Evolutionary conservation across 345 rosid species (phyloP).

Genomic region (Rhodamnia rubescens): DNA sequence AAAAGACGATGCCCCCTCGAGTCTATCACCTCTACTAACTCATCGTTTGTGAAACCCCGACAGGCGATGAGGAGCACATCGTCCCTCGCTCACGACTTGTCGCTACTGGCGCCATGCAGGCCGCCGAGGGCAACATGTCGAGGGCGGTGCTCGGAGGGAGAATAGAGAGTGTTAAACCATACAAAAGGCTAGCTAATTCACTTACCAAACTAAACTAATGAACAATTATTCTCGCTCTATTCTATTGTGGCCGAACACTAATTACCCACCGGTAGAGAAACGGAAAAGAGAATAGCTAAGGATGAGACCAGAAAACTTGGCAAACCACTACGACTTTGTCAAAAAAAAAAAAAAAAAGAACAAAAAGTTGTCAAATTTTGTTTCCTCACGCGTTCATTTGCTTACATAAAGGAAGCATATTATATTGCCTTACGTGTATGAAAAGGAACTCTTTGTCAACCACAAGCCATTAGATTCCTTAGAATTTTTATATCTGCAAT

Average conservation of each 20-base stretch:
- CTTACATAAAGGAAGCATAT: neutral
- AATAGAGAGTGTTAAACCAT: neutral
- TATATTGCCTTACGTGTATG: neutral
- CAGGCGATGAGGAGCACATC: neutral
- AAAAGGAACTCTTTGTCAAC: neutral
- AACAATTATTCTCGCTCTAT: neutral
- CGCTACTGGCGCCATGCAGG: accelerated
- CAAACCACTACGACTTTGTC: neutral
- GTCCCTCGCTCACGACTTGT: neutral
- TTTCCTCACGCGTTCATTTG: neutral
- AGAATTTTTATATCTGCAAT: neutral
- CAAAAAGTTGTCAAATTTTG: neutral
- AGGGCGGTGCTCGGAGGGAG: neutral
- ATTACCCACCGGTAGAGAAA: neutral
- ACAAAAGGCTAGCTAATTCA: neutral
- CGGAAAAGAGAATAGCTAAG: too few relatives aligned
- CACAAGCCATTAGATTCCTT: neutral
- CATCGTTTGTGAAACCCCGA: neutral
- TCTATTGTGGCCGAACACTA: neutral
- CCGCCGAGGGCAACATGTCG: neutral
- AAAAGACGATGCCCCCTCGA: neutral
- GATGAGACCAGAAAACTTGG: too few relatives aligned
- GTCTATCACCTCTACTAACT: neutral
- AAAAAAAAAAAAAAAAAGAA: neutral
- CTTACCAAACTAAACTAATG: neutral